Conservation (phyloP, 176 grass and related monocot genomes). For the Oryza punctata region DNA sequence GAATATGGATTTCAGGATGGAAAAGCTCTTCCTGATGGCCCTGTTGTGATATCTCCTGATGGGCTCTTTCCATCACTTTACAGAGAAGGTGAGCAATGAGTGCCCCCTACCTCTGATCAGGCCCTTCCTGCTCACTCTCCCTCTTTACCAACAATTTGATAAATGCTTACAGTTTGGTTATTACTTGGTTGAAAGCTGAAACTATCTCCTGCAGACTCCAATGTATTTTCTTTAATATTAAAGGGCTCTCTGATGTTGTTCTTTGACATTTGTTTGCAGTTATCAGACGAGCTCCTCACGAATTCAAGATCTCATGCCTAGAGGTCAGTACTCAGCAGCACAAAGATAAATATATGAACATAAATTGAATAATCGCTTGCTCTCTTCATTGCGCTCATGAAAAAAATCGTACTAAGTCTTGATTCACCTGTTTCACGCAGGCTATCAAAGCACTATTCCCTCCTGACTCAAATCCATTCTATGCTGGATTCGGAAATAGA, state of each 20-base stretch:
- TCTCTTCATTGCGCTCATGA: not conserved
- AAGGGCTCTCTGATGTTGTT: constrained; percentile 44
- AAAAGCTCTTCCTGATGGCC: constrained; percentile 88
- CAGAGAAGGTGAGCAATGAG: constrained; percentile 76
- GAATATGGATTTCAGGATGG: constrained; percentile 75
- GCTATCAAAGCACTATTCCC: constrained; percentile 88
- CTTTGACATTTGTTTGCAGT: constrained; percentile 61
- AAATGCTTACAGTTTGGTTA: constrained; percentile 15
- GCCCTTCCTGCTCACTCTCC: not conserved
- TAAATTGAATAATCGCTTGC: not conserved
- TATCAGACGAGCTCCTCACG: constrained; percentile 98
- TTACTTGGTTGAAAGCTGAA: not conserved
- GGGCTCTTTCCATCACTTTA: constrained; percentile 97
- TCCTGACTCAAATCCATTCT: constrained; percentile 86
- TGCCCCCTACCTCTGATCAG: not conserved
- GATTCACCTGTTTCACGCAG: constrained; percentile 50
- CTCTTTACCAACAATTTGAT: constrained; percentile 1
- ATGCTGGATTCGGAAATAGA: constrained; percentile 97
- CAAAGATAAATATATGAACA: not conserved
- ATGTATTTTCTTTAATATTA: constrained; percentile 22
- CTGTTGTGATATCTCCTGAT: constrained; percentile 98
- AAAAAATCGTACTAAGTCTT: constrained; percentile 24
- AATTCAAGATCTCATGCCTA: constrained; percentile 98
- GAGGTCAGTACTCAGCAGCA: constrained; percentile 52
- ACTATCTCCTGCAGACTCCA: not conserved